A percentile compares a stretch with the other conserved stretches of the same genome.
phyloP scores from a whole-genome alignment of 2,329 filamentous ascomycete genomes.

The Cucurbitaria berberidis region DNA sequence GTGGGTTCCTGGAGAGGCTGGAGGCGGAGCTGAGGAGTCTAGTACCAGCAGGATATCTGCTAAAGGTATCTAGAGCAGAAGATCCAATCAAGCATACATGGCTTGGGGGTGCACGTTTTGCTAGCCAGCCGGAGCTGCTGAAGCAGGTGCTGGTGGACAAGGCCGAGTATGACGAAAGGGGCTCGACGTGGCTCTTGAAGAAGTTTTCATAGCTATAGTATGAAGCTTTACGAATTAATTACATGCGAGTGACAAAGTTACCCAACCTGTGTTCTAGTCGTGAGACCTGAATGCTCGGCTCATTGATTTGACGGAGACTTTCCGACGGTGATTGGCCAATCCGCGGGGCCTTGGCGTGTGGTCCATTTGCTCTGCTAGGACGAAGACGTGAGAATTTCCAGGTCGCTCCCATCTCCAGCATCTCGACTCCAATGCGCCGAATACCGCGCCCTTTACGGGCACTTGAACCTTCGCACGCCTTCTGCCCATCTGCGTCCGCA shows the following conservation, averaged over 20 bases:
- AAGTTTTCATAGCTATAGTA: constrained; percentile 61
- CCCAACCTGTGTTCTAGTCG: no score
- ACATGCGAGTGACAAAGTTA: no score
- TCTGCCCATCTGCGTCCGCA: constrained; percentile 20
- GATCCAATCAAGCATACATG: constrained; percentile 85
- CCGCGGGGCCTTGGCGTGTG: constrained; percentile 22
- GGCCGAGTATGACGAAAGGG: constrained; percentile 88
- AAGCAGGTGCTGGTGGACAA: constrained; percentile 77
- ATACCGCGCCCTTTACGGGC: constrained; percentile 45
- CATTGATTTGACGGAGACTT: constrained; percentile 12
- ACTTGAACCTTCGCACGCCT: constrained; percentile 33
- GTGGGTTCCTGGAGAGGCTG: constrained; percentile 81
- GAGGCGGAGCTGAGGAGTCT: constrained; percentile 72
- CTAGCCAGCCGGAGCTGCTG: constrained; percentile 68
- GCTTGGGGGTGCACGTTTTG: constrained; percentile 81
- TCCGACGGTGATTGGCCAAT: constrained; percentile 27
- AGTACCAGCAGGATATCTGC: constrained; percentile 38
- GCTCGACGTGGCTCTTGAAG: constrained; percentile 72
- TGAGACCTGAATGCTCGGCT: neutral
- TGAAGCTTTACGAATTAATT: neutral
- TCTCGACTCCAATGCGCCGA: constrained; percentile 44
- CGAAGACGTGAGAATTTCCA: constrained; percentile 15
- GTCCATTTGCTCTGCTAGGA: constrained; percentile 9
- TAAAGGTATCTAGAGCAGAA: constrained; percentile 60
- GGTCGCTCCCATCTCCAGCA: constrained; percentile 25